Percentiles rank a stretch among this genome's conserved stretches.
Evolutionary conservation across 306 rosid genomes (phyloP).

Genomic region (Prunus davidiana): DNA sequence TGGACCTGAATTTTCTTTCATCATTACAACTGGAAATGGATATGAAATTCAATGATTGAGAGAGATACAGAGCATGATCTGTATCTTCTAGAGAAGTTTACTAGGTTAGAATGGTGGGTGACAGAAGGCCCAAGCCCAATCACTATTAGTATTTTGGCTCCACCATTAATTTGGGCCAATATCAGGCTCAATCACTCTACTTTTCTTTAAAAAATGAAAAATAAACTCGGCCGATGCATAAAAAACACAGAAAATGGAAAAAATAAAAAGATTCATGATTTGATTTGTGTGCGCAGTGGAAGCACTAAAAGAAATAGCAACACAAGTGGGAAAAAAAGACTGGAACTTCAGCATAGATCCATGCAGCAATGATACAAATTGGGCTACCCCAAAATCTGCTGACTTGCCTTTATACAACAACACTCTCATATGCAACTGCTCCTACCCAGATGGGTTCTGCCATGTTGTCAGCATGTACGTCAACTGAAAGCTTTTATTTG

Average conservation of each 20-base stretch:
- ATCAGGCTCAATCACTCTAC: too few species aligned
- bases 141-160: too few species aligned
- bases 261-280: neutral
- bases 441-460: neutral
- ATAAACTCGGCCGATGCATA: neutral
- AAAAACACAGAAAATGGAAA: neutral
- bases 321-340: slow-evolving; percentile 14
- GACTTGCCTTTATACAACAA: slow-evolving; percentile 10
- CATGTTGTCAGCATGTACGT: slow-evolving; percentile 16
- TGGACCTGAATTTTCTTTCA: too few species aligned
- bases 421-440: slow-evolving; percentile 24
- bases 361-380: slow-evolving; percentile 6
- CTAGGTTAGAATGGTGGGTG: too few species aligned
- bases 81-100: too few species aligned
- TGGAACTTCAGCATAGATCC: slow-evolving; percentile 26
- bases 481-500: neutral
- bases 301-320: slow-evolving; percentile 8
- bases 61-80: too few species aligned
- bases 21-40: too few species aligned
- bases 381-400: slow-evolving; percentile 2
- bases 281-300: slow-evolving; percentile 10
- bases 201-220: too few species aligned
- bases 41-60: too few species aligned
- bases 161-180: too few species aligned
- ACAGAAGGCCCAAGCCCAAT: too few species aligned